phyloP scores from a whole-genome alignment of 306 rosid genomes.

The Fagus crenata region DNA sequence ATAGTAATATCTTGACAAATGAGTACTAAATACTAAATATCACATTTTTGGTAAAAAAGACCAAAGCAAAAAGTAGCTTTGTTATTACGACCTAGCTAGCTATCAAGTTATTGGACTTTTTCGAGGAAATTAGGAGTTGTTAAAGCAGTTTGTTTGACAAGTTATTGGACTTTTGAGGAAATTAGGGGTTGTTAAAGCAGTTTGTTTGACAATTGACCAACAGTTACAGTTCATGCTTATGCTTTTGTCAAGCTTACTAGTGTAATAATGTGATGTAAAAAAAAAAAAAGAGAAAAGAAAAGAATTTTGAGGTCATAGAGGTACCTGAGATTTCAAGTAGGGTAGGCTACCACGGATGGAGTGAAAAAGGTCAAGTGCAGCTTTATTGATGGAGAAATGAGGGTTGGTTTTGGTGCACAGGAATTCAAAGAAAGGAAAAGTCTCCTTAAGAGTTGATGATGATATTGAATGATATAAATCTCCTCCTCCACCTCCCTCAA shows the following conservation, averaged over 20 bases:
- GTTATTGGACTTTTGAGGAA: neutral
- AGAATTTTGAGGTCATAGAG: neutral
- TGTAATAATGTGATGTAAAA: neutral
- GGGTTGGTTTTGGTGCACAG: slow-evolving; percentile 29
- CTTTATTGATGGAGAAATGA: slow-evolving; percentile 35
- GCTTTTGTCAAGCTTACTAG: neutral
- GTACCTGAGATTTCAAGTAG: slow-evolving; percentile 38
- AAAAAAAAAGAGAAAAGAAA: neutral
- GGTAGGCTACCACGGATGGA: neutral
- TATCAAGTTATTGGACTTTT: neutral
- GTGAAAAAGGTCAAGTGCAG: slow-evolving; percentile 31
- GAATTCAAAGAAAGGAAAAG: slow-evolving; percentile 43
- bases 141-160: neutral
- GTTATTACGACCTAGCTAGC: too few relatives aligned
- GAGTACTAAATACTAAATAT: too few relatives aligned
- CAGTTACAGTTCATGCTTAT: neutral
- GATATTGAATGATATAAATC: slow-evolving; percentile 19
- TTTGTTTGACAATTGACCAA: neutral
- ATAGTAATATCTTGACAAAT: too few relatives aligned
- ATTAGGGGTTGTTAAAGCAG: neutral
- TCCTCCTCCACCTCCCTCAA: neutral
- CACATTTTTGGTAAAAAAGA: neutral
- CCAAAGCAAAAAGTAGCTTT: neutral
- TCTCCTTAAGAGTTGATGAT: slow-evolving; percentile 20
- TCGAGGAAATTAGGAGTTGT: neutral